Percentiles rank a stretch among this genome's conserved stretches.
Conservation (phyloP, 2,329 filamentous ascomycete species). For the Arthroderma sp. region DNA sequence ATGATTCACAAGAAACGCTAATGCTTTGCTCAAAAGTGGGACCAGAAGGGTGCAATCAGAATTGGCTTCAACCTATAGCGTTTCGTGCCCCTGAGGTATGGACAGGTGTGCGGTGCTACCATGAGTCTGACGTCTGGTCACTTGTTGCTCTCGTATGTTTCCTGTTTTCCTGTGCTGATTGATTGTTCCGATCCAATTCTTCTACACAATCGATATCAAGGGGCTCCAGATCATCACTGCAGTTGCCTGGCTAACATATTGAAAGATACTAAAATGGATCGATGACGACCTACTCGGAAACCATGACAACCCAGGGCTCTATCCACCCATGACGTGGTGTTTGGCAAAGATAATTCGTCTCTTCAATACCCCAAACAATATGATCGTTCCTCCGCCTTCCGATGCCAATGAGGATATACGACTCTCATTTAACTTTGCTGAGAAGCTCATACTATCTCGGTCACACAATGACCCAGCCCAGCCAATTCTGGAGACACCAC, state of each 20-base stretch:
- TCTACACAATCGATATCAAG: too few relatives aligned
- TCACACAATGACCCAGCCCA: neutral
- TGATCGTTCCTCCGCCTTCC: neutral
- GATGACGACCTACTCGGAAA: too few relatives aligned
- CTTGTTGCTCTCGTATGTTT: constrained; percentile 6
- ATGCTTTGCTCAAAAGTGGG: neutral
- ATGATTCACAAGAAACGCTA: neutral
- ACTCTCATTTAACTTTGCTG: neutral
- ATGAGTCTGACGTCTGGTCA: constrained; percentile 8
- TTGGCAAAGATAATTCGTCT: too few relatives aligned
- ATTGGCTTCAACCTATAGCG: constrained; percentile 3
- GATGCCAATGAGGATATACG: neutral
- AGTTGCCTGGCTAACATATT: too few relatives aligned
- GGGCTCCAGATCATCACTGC: too few relatives aligned
- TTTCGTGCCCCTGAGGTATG: constrained; percentile 7
- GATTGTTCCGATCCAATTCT: too few relatives aligned
- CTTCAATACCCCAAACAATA: neutral
- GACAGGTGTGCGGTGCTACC: constrained; percentile 5
- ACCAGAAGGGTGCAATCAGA: constrained; percentile 5
- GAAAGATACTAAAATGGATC: too few relatives aligned
- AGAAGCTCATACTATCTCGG: neutral
- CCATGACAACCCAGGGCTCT: too few relatives aligned
- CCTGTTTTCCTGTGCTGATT: too few relatives aligned
- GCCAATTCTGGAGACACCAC: neutral
- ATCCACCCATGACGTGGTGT: too few relatives aligned